Conservation (phyloP, 441 rosid species). For the Populus trichocarpa region DNA sequence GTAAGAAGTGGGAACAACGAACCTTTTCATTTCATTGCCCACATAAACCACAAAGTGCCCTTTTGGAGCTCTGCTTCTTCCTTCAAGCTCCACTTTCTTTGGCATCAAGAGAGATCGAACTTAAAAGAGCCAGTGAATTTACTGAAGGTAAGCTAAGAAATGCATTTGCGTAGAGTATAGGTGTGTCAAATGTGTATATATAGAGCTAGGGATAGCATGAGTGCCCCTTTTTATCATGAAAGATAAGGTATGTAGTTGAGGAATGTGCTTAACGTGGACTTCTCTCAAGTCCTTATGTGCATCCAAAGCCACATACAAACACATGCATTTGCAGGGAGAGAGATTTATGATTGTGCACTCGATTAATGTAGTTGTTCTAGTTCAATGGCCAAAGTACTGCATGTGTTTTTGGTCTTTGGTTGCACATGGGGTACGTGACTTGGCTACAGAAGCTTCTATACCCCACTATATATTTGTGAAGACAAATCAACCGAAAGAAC, state of each 20-base stretch:
- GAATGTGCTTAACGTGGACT: constrained; percentile 14
- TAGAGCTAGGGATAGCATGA: constrained; percentile 4
- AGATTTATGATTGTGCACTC: background rate
- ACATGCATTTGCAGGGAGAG: background rate
- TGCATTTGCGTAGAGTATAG: background rate
- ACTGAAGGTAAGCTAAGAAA: background rate
- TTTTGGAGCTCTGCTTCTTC: constrained; percentile 24
- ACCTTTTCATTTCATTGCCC: constrained; percentile 28
- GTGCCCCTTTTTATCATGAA: constrained; percentile 8
- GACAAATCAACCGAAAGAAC: constrained; percentile 1
- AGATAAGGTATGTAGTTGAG: constrained; percentile 2
- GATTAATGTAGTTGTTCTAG: background rate
- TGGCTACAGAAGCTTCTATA: background rate
- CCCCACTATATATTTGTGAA: background rate
- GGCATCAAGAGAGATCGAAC: background rate
- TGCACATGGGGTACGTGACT: background rate
- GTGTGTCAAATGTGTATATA: background rate
- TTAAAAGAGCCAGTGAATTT: background rate
- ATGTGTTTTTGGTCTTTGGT: background rate
- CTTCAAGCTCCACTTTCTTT: constrained; percentile 17
- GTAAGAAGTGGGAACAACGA: constrained; percentile 26
- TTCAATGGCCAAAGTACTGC: background rate
- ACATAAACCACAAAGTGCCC: constrained; percentile 41
- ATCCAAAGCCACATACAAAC: background rate
- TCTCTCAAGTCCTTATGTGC: background rate